These are phyloP conservation scores for Trichocomaceae sp. DNA, from an alignment of 2,329 filamentous ascomycete genomes.

Conservation along the genomic window DNA sequence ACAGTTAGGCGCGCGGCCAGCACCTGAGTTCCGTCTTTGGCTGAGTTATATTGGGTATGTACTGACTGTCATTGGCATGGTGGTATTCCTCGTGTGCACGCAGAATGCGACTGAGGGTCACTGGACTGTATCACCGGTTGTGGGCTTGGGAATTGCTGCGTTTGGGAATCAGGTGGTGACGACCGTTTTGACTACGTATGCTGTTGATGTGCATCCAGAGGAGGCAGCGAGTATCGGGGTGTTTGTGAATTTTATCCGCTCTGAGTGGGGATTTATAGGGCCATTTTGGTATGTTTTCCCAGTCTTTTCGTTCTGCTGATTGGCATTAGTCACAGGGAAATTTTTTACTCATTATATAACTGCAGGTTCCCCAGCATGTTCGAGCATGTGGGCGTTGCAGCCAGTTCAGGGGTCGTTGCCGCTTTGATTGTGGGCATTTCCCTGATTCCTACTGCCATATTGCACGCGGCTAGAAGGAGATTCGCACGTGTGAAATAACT, in stretches of 20 bases:
- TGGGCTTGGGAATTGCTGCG: constrained; percentile 48
- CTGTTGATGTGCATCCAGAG: background rate
- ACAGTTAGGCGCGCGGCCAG: constrained; percentile 41
- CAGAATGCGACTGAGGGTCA: constrained; percentile 36
- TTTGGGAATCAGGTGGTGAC: constrained; percentile 58
- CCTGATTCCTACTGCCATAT: constrained; percentile 22
- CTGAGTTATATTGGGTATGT: constrained; percentile 8
- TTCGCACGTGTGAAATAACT: background rate
- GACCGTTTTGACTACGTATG: constrained; percentile 52
- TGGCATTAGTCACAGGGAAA: background rate
- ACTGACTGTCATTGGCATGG: constrained; percentile 43
- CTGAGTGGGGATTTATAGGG: constrained; percentile 29
- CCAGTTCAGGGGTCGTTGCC: constrained; percentile 22
- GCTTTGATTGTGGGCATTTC: constrained; percentile 26
- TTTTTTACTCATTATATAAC: background rate
- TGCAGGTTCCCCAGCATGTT: constrained; percentile 32
- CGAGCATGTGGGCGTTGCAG: constrained; percentile 25
- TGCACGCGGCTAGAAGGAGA: constrained; percentile 16
- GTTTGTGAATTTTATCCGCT: constrained; percentile 4
- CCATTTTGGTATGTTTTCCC: constrained; percentile 28
- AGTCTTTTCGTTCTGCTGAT: background rate
- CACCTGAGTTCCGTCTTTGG: constrained; percentile 11
- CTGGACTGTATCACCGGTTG: constrained; percentile 52
- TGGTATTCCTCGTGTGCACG: constrained; percentile 52
- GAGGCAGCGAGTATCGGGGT: constrained; percentile 29